Evolutionary conservation across 2,329 filamentous ascomycete species (phyloP).

Genomic region (Nothopassalora personata): DNA sequence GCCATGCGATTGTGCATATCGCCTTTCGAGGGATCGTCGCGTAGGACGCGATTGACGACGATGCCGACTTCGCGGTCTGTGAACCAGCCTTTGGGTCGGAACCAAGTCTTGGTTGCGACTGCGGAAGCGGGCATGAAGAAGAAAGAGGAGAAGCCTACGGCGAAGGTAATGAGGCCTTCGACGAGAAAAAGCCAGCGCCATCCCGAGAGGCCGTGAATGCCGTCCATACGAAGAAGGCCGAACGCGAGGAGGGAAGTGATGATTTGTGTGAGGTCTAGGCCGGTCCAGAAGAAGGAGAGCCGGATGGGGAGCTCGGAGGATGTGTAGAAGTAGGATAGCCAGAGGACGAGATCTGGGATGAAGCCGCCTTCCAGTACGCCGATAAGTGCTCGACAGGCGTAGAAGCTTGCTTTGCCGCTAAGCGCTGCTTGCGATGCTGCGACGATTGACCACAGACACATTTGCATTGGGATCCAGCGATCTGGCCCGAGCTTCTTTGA

Average conservation of each 20-base stretch:
- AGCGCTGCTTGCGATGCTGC: conserved; percentile 5
- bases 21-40: conserved; percentile 51
- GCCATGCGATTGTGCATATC: conserved; percentile 57
- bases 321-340: conserved; percentile 7
- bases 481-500: conserved; percentile 9
- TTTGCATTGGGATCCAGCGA: conserved; percentile 5
- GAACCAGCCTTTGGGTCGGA: conserved; percentile 61
- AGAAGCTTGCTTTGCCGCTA: conserved; percentile 4
- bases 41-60: conserved; percentile 55
- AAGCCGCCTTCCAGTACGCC: conserved; percentile 4
- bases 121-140: conserved; percentile 41
- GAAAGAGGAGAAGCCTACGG: conserved; percentile 5
- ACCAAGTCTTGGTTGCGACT: conserved; percentile 55
- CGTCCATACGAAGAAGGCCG: conserved; percentile 1
- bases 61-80: conserved; percentile 55
- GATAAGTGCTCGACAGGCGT: conserved; percentile 6
- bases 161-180: conserved; percentile 13
- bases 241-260: conserved; percentile 31
- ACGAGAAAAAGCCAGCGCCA: conserved; percentile 21
- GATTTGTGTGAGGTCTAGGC: conserved; percentile 9
- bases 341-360: conserved; percentile 7
- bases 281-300: conserved; percentile 9
- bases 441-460: conserved; percentile 7
- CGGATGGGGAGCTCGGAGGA: conserved; percentile 9
- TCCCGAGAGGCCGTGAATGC: conserved; percentile 38